Percentiles rank a stretch among this genome's conserved stretches.
These are phyloP conservation scores for Avena atlantica DNA, from an alignment of 176 grass and related monocot species.

Conservation along the genomic window DNA sequence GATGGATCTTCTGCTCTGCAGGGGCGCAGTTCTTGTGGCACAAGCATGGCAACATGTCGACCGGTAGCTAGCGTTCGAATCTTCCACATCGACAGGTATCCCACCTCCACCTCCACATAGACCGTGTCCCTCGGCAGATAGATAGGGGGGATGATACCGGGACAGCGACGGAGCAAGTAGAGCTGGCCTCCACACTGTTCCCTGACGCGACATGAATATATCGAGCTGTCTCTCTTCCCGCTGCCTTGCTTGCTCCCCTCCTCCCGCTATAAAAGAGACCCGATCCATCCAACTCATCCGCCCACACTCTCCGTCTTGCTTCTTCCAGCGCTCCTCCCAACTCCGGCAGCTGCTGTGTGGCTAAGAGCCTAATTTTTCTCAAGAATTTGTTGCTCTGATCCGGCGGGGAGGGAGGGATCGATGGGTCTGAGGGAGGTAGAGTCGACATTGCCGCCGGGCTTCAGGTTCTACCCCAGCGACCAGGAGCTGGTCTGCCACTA, in stretches of 20 bases:
- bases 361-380: not conserved
- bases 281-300: not conserved
- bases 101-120: not conserved
- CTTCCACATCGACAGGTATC: slow-evolving; percentile 40
- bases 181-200: slow-evolving; percentile 28
- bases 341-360: not conserved
- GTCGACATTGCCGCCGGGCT: slow-evolving; percentile 89
- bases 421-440: slow-evolving; percentile 88
- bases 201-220: slow-evolving; percentile 31
- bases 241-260: not conserved
- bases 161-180: slow-evolving; percentile 25
- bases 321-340: not conserved
- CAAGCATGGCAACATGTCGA: slow-evolving; percentile 40
- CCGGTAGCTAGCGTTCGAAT: slow-evolving; percentile 20
- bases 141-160: not conserved
- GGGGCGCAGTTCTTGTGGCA: slow-evolving; percentile 30
- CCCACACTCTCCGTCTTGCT: not conserved
- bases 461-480: slow-evolving; percentile 97
- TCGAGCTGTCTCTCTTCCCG: slow-evolving; percentile 22
- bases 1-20: not conserved
- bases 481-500: slow-evolving; percentile 98
- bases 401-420: slow-evolving; percentile 31
- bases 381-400: not conserved
- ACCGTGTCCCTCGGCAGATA: not conserved
- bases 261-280: slow-evolving; percentile 6